Conservation (phyloP, 2,329 filamentous ascomycete genomes). For the Lecanicillium sp. region DNA sequence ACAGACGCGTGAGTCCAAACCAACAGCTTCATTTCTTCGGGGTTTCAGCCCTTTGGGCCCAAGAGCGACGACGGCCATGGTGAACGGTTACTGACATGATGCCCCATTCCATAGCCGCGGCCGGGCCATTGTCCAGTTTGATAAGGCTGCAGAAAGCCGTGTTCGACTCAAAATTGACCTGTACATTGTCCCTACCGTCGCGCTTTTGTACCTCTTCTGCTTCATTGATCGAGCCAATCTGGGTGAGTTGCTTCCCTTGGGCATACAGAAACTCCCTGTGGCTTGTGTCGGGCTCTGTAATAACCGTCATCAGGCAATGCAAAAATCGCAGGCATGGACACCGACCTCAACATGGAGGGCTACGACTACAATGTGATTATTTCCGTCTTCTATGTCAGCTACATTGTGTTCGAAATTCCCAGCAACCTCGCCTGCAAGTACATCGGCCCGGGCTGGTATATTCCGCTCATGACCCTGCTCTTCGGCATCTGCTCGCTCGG, state of each 20-base stretch:
- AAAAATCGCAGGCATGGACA: conserved; percentile 54
- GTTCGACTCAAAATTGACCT: conserved; percentile 58
- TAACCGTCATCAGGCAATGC: conserved; percentile 48
- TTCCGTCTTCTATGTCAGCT: conserved; percentile 63
- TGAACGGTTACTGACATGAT: too few relatives aligned
- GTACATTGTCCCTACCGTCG: conserved; percentile 55
- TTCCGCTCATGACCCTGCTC: conserved; percentile 51
- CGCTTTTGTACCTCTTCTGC: conserved; percentile 62
- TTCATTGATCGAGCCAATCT: conserved; percentile 71
- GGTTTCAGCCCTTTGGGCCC: too few relatives aligned
- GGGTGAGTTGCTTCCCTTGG: conserved; percentile 37
- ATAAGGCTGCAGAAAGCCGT: conserved; percentile 46
- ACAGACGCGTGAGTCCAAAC: too few relatives aligned
- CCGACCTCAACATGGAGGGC: conserved; percentile 47
- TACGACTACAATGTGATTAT: conserved; percentile 64
- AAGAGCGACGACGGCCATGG: too few relatives aligned
- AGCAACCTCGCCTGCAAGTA: conserved; percentile 61
- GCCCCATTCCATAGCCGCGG: conserved; percentile 25
- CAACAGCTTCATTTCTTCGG: too few relatives aligned
- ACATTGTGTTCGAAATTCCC: conserved; percentile 66
- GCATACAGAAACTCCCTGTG: too few relatives aligned
- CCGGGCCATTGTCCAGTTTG: conserved; percentile 42
- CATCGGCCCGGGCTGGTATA: conserved; percentile 64
- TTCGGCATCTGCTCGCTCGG: conserved; percentile 57
- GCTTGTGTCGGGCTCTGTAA: too few relatives aligned